Evolutionary conservation across 352 stramenopile species (phyloP).

Genomic region (Thalassiosira mediterranea): DNA sequence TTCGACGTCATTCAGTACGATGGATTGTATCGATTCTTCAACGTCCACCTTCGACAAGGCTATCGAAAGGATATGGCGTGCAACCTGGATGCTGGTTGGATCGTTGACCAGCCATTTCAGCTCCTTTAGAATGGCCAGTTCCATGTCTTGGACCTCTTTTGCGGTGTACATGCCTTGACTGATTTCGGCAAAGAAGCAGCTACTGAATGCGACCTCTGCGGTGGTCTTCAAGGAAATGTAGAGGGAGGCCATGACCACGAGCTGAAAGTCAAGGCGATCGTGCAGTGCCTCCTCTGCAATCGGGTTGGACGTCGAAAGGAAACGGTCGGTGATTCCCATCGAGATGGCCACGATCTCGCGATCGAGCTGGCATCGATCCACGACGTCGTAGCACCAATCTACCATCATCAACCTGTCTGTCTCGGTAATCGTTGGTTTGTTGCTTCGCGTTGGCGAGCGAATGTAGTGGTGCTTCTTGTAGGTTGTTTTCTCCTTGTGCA

Average conservation of each 20-base stretch:
- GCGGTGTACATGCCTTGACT: conserved; percentile 46
- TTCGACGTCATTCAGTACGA: conserved; percentile 17
- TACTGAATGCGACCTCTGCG: conserved; percentile 30
- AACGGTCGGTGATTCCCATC: conserved; percentile 3
- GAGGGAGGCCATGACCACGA: conserved; percentile 22
- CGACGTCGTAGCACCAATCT: conserved; percentile 4
- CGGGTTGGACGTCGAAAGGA: background rate
- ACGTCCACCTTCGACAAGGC: conserved; percentile 4
- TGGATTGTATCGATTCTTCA: background rate
- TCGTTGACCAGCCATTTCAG: conserved; percentile 55
- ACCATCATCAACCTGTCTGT: background rate
- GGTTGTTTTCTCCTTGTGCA: no score
- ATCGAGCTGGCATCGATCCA: background rate
- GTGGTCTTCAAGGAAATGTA: conserved; percentile 51
- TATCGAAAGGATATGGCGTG: conserved; percentile 17
- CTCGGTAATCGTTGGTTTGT: background rate
- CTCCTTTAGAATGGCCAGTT: conserved; percentile 47
- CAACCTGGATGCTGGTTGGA: conserved; percentile 54
- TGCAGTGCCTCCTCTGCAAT: background rate
- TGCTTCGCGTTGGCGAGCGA: no score
- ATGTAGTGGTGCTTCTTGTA: no score
- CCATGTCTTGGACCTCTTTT: conserved; percentile 57
- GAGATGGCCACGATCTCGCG: background rate
- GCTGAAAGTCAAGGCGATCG: conserved; percentile 16
- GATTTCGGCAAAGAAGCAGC: background rate